Evolutionary conservation across 192 early-diverging fungal genomes (phyloP), one percentile per base, ranked within the genome.

Genomic region (Rhizophagus prolifer): DNA sequence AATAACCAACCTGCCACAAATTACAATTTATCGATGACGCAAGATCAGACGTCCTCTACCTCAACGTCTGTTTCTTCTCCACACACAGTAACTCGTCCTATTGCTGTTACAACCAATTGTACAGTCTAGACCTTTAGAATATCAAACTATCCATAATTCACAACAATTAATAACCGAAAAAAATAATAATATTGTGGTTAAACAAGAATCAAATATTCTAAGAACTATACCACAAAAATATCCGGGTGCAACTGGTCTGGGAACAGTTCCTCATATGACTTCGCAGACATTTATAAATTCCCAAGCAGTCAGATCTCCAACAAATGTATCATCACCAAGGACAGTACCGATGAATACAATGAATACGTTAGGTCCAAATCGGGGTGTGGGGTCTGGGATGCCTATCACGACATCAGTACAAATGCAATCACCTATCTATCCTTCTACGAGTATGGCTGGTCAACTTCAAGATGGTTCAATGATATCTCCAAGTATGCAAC

Each of bases 1-100:
- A 67, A 67, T n/a, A 67, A 67, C 14, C 65, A 67, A 67, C 19
- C 21, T 38, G 63, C 28, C 21, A 67, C 50, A 36, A 36, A 10
- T 67, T 67, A 36, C 65, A 13, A n/a, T 67, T 41, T n/a, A n/a
- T 67, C 65, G 50, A 21, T 28, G 14, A 9, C 65, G n/a, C 31
- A 9, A 21, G 36, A 36, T 36, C 65, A 67, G 21, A 65, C 31
- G 13, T 30, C 63, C 7, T 65, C 63, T 14, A 19, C 65, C 9
- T 30, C 65, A 67, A 38, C 65, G 8, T 36, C 65, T 21, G 6
- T 19, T 16, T 36, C 65, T n/a, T 67, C 65, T 38, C 65, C 65
- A 36, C 28, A 67, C 21, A 16, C 30, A 67, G 14, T 67, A 9
- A 13, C 65, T 67, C 65, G 65, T n/a, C 34, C 65, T 34, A 30